Percentiles rank a stretch among this genome's conserved stretches.
These are phyloP conservation scores for Pinus albicaulis DNA, from an alignment of 75 land plant genomes.

Conservation along the genomic window DNA sequence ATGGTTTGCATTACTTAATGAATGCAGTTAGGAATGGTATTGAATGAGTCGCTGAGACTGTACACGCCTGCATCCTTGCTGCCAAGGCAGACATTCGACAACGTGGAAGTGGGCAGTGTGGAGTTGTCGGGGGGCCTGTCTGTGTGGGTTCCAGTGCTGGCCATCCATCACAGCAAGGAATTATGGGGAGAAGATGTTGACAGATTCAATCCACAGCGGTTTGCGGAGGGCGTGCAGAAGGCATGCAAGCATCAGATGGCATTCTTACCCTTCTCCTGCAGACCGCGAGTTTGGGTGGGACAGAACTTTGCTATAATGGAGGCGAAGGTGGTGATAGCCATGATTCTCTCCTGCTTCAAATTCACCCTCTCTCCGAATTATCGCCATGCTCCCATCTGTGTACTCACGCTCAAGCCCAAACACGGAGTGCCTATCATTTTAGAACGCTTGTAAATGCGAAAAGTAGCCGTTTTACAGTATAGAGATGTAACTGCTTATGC, in stretches of 20 bases:
- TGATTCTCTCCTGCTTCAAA: slow-evolving; percentile 65
- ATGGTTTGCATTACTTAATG: too few relatives aligned
- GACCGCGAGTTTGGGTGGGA: slow-evolving; percentile 77
- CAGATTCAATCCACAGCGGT: slow-evolving; percentile 78
- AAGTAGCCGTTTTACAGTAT: too few relatives aligned
- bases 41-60: slow-evolving; percentile 79
- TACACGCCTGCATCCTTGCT: slow-evolving; percentile 69
- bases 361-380: slow-evolving; percentile 60
- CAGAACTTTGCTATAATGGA: slow-evolving; percentile 80
- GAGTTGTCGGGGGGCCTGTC: slow-evolving; percentile 68
- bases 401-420: slow-evolving; percentile 62
- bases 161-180: slow-evolving; percentile 63
- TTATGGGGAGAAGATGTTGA: slow-evolving; percentile 80
- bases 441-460: slow-evolving; percentile 16
- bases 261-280: slow-evolving; percentile 71
- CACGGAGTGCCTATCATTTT: slow-evolving; percentile 59
- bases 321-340: slow-evolving; percentile 72
- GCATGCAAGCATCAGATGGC: slow-evolving; percentile 36
- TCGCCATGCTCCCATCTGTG: slow-evolving; percentile 62
- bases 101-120: slow-evolving; percentile 59
- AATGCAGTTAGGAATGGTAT: slow-evolving; percentile 71
- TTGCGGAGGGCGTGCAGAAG: slow-evolving; percentile 36
- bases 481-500: too few relatives aligned
- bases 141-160: slow-evolving; percentile 65
- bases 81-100: slow-evolving; percentile 59